Conservation (phyloP, 345 rosid species). For the Linum trigynum region DNA sequence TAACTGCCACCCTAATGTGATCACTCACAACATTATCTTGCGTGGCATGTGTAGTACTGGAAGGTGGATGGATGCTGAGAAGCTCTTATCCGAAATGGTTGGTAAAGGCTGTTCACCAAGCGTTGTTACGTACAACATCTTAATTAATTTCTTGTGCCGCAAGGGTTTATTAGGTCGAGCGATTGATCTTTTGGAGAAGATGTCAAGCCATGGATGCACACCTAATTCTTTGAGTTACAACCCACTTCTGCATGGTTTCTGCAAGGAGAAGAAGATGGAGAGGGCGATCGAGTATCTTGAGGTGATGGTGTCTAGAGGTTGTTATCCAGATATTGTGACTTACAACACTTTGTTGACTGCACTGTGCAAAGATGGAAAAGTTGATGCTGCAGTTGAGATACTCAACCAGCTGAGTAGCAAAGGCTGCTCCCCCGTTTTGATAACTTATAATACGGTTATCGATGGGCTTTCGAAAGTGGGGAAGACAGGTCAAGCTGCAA, state of each 20-base stretch:
- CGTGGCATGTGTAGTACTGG: conserved; percentile 78
- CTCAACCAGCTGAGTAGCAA: conserved; percentile 66
- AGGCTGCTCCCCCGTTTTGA: conserved; percentile 71
- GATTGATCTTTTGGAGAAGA: conserved; percentile 70
- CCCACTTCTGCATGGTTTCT: conserved; percentile 73
- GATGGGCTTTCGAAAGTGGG: conserved; percentile 76
- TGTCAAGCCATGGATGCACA: conserved; percentile 68
- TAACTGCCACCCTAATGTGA: conserved; percentile 73
- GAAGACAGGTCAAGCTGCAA: conserved; percentile 59
- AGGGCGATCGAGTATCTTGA: conserved; percentile 72
- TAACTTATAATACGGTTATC: conserved; percentile 79
- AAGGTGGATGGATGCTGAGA: conserved; percentile 90
- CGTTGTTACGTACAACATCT: conserved; percentile 78
- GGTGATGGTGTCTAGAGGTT: conserved; percentile 75
- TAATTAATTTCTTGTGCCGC: conserved; percentile 80
- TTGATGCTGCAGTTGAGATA: conserved; percentile 76
- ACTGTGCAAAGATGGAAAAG: conserved; percentile 77
- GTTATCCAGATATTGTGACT: conserved; percentile 87
- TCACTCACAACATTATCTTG: conserved; percentile 64
- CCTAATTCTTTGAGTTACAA: conserved; percentile 79
- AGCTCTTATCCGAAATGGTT: conserved; percentile 60
- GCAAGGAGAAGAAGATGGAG: conserved; percentile 85
- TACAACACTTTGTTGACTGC: conserved; percentile 81
- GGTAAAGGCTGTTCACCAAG: conserved; percentile 74
- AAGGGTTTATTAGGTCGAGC: conserved; percentile 75